Percentiles rank a stretch among this genome's conserved stretches.
Conservation (phyloP, 2,329 filamentous ascomycete species). For the Cladosporium cucumerinum region DNA sequence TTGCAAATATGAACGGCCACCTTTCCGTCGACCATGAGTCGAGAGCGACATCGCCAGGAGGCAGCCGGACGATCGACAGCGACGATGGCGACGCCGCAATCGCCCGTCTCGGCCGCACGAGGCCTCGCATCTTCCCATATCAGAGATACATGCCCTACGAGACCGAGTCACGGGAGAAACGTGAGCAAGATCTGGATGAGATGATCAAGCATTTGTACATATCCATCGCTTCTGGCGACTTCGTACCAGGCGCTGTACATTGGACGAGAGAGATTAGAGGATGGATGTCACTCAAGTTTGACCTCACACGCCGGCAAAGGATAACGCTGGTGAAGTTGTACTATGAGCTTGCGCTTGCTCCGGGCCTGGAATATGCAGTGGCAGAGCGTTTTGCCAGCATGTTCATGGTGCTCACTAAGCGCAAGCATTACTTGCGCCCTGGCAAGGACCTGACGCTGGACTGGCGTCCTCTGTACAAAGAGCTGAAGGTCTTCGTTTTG, state of each 20-base stretch:
- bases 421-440: slow-evolving; percentile 91
- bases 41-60: slow-evolving; percentile 79
- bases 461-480: slow-evolving; percentile 89
- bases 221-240: slow-evolving; percentile 86
- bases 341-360: slow-evolving; percentile 88
- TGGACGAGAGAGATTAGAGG: slow-evolving; percentile 95
- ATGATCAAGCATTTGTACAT: slow-evolving; percentile 95
- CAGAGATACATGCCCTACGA: slow-evolving; percentile 84
- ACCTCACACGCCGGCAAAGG: slow-evolving; percentile 80
- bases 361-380: slow-evolving; percentile 76
- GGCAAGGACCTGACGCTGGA: slow-evolving; percentile 86
- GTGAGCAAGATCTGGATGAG: slow-evolving; percentile 74
- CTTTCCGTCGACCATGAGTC: slow-evolving; percentile 64
- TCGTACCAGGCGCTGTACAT: slow-evolving; percentile 86
- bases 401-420: slow-evolving; percentile 95
- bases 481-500: slow-evolving; percentile 85
- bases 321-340: slow-evolving; percentile 85
- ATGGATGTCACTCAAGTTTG: slow-evolving; percentile 96
- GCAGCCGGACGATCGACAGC: slow-evolving; percentile 46
- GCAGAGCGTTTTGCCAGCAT: slow-evolving; percentile 93
- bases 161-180: slow-evolving; percentile 74
- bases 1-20: slow-evolving; percentile 13
- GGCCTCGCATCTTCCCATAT: slow-evolving; percentile 89
- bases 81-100: slow-evolving; percentile 27
- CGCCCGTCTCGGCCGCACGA: slow-evolving; percentile 63